Base-by-base conservation (phyloP, 495 filamentous ascomycete species). In the Mytilinidion resinicola region DNA sequence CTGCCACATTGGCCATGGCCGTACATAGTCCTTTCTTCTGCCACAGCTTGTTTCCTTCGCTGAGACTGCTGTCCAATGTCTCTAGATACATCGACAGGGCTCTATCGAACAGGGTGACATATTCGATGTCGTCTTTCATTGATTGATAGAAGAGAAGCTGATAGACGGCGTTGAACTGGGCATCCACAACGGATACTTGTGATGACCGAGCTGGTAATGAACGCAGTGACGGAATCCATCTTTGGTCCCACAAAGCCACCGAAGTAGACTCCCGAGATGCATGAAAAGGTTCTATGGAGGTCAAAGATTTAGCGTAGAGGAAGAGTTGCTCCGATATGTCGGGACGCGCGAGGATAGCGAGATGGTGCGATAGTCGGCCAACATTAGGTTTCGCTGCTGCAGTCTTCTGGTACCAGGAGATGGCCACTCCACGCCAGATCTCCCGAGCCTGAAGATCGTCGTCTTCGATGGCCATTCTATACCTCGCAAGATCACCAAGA, bases 361-460 rank as follows among this genome's bases (percentile, higher is more conserved):
- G 76, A 67, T 95, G 90, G 69, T 95, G 91, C 53, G 93, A 90
- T 3, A 95, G 76, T 0, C 91, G 74, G 0, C 90, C 90, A 15
- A 85, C 78, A 3, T 78, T 76, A 0, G 90, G 87, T 35, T 75
- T 81, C 43, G 80, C 82, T 63, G 92, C 83, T 5, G 85, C 83
- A 3, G 87, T 89, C 69, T 85, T 86, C 39, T 75, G 82, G 60
- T 95, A 96, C 91, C 91, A 96, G 36, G 82, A 82, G 17, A 84
- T 72, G 6, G 87, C 85, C 0, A 95, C 85, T 0, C 78, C 78
- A 10, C 84, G 85, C 90, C 91, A 96, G 1, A 81, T 73, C 44
- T 95, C 90, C 0, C 86, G 79, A 43, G 92, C 88, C 12, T 78
- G 73, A 19, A 84, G 72, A 53, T 90, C 83, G 34, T 81, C 77